Percentiles rank a stretch among this genome's conserved stretches.
These are phyloP conservation scores for Populus pruinosa DNA, from an alignment of 345 rosid species.

Conservation along the genomic window DNA sequence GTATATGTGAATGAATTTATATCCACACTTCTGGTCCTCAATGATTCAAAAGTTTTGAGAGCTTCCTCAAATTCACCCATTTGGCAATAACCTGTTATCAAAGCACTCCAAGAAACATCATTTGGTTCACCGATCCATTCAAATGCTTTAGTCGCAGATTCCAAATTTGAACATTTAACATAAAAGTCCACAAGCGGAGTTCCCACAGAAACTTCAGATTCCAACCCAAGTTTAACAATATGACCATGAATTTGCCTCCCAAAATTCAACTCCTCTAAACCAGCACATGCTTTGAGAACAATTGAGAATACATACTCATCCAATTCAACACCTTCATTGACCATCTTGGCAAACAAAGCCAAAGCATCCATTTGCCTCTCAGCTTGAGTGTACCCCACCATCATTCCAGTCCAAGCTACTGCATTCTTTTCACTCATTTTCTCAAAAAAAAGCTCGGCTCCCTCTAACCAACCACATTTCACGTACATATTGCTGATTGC, in stretches of 20 bases:
- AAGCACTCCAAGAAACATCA: conserved; percentile 70
- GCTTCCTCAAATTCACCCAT: conserved; percentile 51
- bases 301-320: conserved; percentile 63
- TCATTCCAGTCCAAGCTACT: conserved; percentile 60
- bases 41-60: conserved; percentile 43
- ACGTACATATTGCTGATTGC: conserved; percentile 57
- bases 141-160: conserved; percentile 54
- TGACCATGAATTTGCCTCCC: conserved; percentile 65
- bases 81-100: conserved; percentile 62
- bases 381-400: conserved; percentile 57
- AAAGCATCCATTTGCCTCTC: conserved; percentile 43
- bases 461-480: conserved; percentile 58
- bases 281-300: conserved; percentile 65
- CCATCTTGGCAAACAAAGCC: conserved; percentile 42
- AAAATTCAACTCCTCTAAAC: conserved; percentile 40
- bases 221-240: conserved; percentile 57
- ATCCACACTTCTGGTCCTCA: conserved; percentile 38
- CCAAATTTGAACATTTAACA: conserved; percentile 49
- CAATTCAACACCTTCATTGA: conserved; percentile 50
- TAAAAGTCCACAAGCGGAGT: conserved; percentile 75
- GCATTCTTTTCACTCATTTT: conserved; percentile 50
- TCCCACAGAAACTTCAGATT: conserved; percentile 62
- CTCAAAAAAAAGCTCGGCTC: conserved; percentile 50
- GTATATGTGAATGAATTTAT: conserved; percentile 62
- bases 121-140: conserved; percentile 55